phyloP scores from a whole-genome alignment of 352 stramenopile genomes.

The Halophytophthora batemanensis region DNA sequence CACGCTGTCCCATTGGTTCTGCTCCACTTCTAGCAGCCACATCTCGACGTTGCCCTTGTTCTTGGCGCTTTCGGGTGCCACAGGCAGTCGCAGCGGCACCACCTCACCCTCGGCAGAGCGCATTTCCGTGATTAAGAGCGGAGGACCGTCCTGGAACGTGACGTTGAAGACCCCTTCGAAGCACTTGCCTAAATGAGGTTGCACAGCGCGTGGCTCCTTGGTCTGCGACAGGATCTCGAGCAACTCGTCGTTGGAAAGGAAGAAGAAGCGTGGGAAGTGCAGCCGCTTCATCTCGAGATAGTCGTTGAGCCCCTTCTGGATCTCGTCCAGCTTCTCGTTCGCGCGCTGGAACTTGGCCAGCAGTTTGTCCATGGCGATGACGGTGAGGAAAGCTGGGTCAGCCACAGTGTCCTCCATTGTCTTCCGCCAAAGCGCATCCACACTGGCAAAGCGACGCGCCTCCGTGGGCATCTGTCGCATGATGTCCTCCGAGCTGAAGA shows the following conservation, averaged over 20 bases:
- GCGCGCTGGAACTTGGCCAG: slow-evolving; percentile 91
- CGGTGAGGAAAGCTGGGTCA: slow-evolving; percentile 88
- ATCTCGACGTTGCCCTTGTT: slow-evolving; percentile 96
- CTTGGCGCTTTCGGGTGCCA: slow-evolving; percentile 89
- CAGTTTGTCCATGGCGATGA: slow-evolving; percentile 88
- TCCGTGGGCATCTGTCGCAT: slow-evolving; percentile 95
- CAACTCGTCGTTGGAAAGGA: slow-evolving; percentile 93
- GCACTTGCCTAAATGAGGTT: slow-evolving; percentile 89
- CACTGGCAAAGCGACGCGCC: slow-evolving; percentile 82
- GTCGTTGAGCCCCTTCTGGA: slow-evolving; percentile 92
- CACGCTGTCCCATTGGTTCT: slow-evolving; percentile 90
- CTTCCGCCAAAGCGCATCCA: slow-evolving; percentile 90
- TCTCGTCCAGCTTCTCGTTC: slow-evolving; percentile 94
- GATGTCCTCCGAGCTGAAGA: slow-evolving; percentile 95
- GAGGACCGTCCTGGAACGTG: slow-evolving; percentile 78
- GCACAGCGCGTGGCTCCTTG: slow-evolving; percentile 91
- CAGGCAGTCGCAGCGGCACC: slow-evolving; percentile 73
- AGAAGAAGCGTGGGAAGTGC: slow-evolving; percentile 94
- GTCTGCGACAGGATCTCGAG: slow-evolving; percentile 93
- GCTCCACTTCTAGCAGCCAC: slow-evolving; percentile 92
- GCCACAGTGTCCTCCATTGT: slow-evolving; percentile 90
- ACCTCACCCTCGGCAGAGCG: slow-evolving; percentile 91
- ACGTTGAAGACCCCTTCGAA: slow-evolving; percentile 91
- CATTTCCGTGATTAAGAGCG: slow-evolving; percentile 93
- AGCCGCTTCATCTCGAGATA: slow-evolving; percentile 94